phyloP scores from a whole-genome alignment of 331 rosid species.

The Cucumis variabilis region DNA sequence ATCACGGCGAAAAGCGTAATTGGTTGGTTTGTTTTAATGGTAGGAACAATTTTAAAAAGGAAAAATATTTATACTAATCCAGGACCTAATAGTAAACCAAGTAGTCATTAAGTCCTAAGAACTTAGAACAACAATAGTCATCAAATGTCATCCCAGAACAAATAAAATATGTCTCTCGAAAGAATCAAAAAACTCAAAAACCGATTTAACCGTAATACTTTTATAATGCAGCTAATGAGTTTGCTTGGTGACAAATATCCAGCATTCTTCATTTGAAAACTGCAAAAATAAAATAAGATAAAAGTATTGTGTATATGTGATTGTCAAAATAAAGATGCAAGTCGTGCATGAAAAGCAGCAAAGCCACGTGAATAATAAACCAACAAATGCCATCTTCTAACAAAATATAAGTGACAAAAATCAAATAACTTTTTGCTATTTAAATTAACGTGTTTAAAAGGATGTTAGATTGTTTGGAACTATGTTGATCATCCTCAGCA shows the following conservation, averaged over 20 bases:
- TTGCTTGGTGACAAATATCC: background rate
- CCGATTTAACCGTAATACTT: background rate
- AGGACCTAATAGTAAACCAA: background rate
- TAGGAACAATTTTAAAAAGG: background rate
- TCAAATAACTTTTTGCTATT: background rate
- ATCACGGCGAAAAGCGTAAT: background rate
- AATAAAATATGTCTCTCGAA: background rate
- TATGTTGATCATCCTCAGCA: background rate
- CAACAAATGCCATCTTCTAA: background rate
- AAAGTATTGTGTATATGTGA: background rate
- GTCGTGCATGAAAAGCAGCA: background rate
- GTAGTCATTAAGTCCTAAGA: background rate
- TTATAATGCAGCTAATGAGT: background rate
- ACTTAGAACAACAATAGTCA: background rate
- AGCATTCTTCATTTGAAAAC: conserved; percentile 17
- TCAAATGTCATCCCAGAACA: background rate
- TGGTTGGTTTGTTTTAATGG: background rate
- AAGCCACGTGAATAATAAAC: background rate
- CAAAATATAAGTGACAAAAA: background rate
- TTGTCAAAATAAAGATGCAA: background rate
- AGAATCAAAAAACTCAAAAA: background rate
- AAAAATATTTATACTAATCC: background rate
- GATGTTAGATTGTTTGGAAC: background rate
- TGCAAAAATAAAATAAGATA: conserved; percentile 4
- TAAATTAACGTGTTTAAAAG: background rate